phyloP scores from a whole-genome alignment of 306 rosid genomes.

The apple (Malus domestica) region ASM211411v1 NC_041800.1:25285233-25285732 shows the following conservation, averaged over 20 bases:
- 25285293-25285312: neutral
- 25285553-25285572: too few relatives aligned
- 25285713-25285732: too few relatives aligned
- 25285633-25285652: too few relatives aligned
- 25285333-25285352: neutral
- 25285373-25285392: neutral
- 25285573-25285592: too few relatives aligned
- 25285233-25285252: neutral
- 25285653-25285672: too few relatives aligned
- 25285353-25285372: neutral
- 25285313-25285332: neutral
- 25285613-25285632: too few relatives aligned
- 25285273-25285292: neutral
- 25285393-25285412: neutral
- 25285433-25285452: too few relatives aligned
- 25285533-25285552: too few relatives aligned
- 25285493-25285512: too few relatives aligned
- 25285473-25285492: neutral
- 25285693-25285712: too few relatives aligned
- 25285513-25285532: too few relatives aligned
- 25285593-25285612: accelerated
- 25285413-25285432: neutral
- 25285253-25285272: neutral
- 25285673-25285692: too few relatives aligned
- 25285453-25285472: neutral